Percentiles rank a stretch among this genome's conserved stretches.
Evolutionary conservation across 768 basidiomycete species (phyloP).

Genomic region (Rubroboletus satanas): DNA sequence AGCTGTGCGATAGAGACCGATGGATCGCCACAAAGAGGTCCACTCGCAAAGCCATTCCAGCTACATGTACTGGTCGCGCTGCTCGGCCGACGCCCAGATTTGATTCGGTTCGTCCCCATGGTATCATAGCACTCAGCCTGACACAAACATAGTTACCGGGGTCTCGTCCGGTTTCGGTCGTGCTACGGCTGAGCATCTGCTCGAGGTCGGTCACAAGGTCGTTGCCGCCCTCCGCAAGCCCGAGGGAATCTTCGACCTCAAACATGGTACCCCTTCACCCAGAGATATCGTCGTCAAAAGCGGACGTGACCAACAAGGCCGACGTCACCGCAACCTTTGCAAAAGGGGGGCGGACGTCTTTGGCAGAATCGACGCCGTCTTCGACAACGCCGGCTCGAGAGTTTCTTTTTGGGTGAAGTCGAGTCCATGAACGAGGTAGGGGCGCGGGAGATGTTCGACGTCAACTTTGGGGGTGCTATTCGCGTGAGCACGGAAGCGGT

Average conservation of each 20-base stretch:
- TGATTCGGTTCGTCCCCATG: too few relatives aligned
- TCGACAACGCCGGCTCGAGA: neutral
- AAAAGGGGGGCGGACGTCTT: neutral
- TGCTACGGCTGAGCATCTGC: neutral
- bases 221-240: neutral
- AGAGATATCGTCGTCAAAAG: neutral
- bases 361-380: neutral
- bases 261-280: neutral
- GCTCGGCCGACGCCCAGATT: constrained; percentile 2
- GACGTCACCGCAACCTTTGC: neutral
- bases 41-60: neutral
- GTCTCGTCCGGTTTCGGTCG: neutral
- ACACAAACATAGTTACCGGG: neutral
- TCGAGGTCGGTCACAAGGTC: neutral
- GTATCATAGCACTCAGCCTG: neutral
- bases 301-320: neutral
- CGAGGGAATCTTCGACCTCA: too few relatives aligned
- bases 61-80: neutral
- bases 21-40: neutral
- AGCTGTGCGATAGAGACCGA: neutral
- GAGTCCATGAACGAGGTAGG: neutral
- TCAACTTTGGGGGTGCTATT: neutral
- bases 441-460: neutral
- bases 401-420: neutral
- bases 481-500: neutral